Conservation (phyloP, 2,329 filamentous ascomycete species). For the Colletotrichum shisoi region DNA sequence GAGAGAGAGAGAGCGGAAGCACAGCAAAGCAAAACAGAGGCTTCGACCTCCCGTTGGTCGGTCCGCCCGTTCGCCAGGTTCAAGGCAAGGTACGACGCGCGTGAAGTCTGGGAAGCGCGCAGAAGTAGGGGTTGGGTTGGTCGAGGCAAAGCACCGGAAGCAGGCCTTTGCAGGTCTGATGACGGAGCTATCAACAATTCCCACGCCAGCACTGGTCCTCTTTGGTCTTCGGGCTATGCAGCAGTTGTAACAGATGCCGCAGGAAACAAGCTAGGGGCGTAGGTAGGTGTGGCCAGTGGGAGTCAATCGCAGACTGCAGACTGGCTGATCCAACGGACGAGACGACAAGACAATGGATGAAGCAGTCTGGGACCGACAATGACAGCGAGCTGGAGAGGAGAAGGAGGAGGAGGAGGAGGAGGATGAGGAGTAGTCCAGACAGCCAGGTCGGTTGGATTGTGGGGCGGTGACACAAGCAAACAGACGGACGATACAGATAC, state of each 20-base stretch:
- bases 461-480: slow-evolving; percentile 31
- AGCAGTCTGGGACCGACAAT: slow-evolving; percentile 11
- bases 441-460: slow-evolving; percentile 18
- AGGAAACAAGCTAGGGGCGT: slow-evolving; percentile 7
- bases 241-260: slow-evolving; percentile 29
- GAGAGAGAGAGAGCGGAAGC: neutral
- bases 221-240: slow-evolving; percentile 16
- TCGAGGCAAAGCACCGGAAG: slow-evolving; percentile 22
- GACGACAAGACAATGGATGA: neutral
- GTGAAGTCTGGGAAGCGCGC: slow-evolving; percentile 32
- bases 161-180: slow-evolving; percentile 26
- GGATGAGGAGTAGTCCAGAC: neutral
- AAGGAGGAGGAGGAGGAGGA: too few relatives aligned
- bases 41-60: slow-evolving; percentile 28
- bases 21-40: slow-evolving; percentile 24
- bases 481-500: slow-evolving; percentile 1
- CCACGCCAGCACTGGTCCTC: slow-evolving; percentile 22
- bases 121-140: slow-evolving; percentile 30
- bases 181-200: slow-evolving; percentile 19
- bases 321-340: slow-evolving; percentile 19
- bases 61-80: slow-evolving; percentile 29
- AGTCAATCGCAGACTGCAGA: slow-evolving; percentile 11
- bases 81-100: slow-evolving; percentile 36
- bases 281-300: slow-evolving; percentile 8
- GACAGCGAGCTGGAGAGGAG: slow-evolving; percentile 10